phyloP scores from a whole-genome alignment of 192 early-diverging fungal genomes.

The Backusella morwellensis region DNA sequence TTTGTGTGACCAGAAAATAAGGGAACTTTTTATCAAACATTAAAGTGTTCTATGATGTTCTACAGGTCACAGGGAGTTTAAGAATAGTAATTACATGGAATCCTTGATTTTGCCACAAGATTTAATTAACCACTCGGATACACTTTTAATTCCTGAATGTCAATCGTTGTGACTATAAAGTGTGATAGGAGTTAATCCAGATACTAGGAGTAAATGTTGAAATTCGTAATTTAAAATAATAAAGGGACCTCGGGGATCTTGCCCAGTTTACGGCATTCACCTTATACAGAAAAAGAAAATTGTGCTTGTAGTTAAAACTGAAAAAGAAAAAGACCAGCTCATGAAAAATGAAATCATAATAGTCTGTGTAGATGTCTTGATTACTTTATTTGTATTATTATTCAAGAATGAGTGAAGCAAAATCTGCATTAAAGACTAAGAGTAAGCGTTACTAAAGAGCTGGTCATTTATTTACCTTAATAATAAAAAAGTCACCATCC shows the following conservation, averaged over 20 bases:
- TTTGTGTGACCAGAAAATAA: background rate
- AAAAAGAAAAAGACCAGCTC: background rate
- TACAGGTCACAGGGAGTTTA: background rate
- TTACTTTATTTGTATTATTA: no score
- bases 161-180: background rate
- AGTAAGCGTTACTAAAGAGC: no score
- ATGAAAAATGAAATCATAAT: background rate
- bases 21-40: background rate
- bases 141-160: background rate
- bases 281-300: background rate
- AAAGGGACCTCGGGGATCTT: background rate
- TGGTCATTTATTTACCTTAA: no score
- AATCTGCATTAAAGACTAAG: no score
- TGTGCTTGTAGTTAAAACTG: background rate
- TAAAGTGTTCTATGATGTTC: background rate
- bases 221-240: background rate
- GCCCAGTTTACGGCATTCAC: background rate
- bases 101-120: background rate
- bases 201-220: background rate
- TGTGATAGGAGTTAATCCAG: background rate
- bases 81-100: background rate
- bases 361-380: background rate
- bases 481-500: no score
- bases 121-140: background rate
- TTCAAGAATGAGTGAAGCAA: no score